Conservation (phyloP, 2,329 filamentous ascomycete species). For the Nannizzia gypsea region DNA sequence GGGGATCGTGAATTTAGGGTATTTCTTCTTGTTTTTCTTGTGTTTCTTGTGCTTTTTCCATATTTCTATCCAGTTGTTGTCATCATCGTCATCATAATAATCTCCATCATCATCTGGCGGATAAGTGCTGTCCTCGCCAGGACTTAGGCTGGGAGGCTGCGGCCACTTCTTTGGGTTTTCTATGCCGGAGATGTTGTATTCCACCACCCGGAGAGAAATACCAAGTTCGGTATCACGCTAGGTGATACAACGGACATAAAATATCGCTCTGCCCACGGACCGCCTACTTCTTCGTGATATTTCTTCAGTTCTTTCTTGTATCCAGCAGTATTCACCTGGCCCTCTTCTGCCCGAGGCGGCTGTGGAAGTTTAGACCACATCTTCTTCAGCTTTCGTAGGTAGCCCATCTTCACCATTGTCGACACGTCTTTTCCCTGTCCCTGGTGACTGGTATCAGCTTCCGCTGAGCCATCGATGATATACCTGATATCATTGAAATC, state of each 20-base stretch:
- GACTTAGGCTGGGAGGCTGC: neutral
- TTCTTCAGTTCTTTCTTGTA: conserved; percentile 39
- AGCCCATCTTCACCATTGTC: conserved; percentile 58
- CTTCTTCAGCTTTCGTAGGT: conserved; percentile 64
- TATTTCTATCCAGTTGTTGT: conserved; percentile 19
- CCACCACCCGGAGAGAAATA: conserved; percentile 77
- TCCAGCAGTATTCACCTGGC: conserved; percentile 37
- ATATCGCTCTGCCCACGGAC: conserved; percentile 73
- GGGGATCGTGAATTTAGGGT: conserved; percentile 56
- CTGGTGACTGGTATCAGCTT: neutral
- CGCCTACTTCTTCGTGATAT: conserved; percentile 58
- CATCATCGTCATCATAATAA: conserved; percentile 15
- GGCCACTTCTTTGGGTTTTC: conserved; percentile 39
- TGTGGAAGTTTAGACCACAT: conserved; percentile 67
- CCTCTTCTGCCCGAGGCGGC: conserved; percentile 25
- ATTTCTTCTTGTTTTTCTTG: conserved; percentile 37
- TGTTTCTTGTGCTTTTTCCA: conserved; percentile 31
- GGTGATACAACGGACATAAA: conserved; percentile 69
- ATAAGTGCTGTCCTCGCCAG: neutral
- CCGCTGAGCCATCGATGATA: conserved; percentile 31
- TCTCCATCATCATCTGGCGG: neutral
- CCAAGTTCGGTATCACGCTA: conserved; percentile 87
- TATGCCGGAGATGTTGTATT: conserved; percentile 81
- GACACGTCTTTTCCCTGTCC: conserved; percentile 36
- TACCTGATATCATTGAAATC: conserved; percentile 63